These are phyloP conservation scores for Aspergillus taichungensis DNA, from an alignment of 495 filamentous ascomycete genomes.

Conservation along the genomic window DNA sequence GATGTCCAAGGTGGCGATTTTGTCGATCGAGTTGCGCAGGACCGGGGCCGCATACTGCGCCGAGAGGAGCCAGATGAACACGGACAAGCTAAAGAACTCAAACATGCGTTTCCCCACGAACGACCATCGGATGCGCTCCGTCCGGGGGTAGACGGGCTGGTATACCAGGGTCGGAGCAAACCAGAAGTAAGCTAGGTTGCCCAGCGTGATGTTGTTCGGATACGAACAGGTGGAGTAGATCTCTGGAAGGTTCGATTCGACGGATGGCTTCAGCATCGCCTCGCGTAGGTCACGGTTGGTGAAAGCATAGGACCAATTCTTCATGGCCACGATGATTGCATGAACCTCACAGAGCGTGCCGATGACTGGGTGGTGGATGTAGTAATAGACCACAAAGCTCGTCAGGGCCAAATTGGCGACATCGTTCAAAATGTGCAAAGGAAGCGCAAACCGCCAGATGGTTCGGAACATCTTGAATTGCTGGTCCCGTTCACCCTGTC, in stretches of 20 bases:
- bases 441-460: constrained; percentile 70
- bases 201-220: constrained; percentile 76
- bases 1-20: constrained; percentile 73
- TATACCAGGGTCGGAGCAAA: constrained; percentile 94
- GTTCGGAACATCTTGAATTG: constrained; percentile 43
- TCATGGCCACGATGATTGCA: constrained; percentile 91
- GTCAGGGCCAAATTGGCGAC: constrained; percentile 71
- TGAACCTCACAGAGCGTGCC: constrained; percentile 86
- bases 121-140: constrained; percentile 64
- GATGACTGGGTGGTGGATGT: constrained; percentile 87
- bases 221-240: constrained; percentile 82
- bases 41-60: constrained; percentile 92
- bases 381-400: constrained; percentile 77
- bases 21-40: constrained; percentile 77
- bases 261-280: constrained; percentile 63
- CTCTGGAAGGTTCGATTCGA: constrained; percentile 55
- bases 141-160: constrained; percentile 90
- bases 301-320: constrained; percentile 90
- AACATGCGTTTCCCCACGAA: constrained; percentile 76
- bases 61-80: constrained; percentile 87
- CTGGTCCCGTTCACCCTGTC: constrained; percentile 41
- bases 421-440: constrained; percentile 72
- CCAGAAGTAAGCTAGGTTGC: constrained; percentile 90
- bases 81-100: constrained; percentile 63
- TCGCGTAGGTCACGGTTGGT: constrained; percentile 93